Evolutionary conservation across 495 filamentous ascomycete species (phyloP).

Genomic region (Penicillium ucsense): DNA sequence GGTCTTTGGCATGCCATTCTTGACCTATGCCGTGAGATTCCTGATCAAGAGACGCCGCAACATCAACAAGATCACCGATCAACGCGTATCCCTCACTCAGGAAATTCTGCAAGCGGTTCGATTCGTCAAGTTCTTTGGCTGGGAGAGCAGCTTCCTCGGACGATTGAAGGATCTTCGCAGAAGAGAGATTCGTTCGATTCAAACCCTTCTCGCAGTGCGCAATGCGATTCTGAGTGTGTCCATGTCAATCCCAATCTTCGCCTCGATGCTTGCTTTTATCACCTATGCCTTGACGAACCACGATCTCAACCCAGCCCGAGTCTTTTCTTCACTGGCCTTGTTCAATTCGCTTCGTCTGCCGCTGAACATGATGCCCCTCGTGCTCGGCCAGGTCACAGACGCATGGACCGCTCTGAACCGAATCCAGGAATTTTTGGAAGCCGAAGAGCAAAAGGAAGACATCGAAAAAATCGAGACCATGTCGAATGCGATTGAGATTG

Average conservation of each 20-base stretch:
- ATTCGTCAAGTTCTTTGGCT: constrained; percentile 95
- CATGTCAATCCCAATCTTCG: constrained; percentile 76
- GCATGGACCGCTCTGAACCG: constrained; percentile 75
- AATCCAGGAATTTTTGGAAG: constrained; percentile 76
- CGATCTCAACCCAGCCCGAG: constrained; percentile 56
- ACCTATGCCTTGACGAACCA: constrained; percentile 76
- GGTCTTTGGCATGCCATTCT: constrained; percentile 61
- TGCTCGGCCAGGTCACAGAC: constrained; percentile 82
- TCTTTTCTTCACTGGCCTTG: constrained; percentile 87
- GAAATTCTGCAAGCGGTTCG: constrained; percentile 85
- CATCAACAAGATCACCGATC: constrained; percentile 91
- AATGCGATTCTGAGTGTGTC: constrained; percentile 76
- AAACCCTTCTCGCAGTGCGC: constrained; percentile 67
- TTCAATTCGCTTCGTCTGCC: constrained; percentile 90
- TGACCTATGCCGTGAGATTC: constrained; percentile 61
- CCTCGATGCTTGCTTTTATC: constrained; percentile 92
- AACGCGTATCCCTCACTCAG: constrained; percentile 81
- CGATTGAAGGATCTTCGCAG: constrained; percentile 61
- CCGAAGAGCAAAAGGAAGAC: constrained; percentile 77
- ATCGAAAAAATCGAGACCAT: constrained; percentile 51
- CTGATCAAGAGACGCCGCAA: constrained; percentile 59
- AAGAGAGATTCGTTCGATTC: constrained; percentile 68
- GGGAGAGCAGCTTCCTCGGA: constrained; percentile 80
- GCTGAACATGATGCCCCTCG: constrained; percentile 76
- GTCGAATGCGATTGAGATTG: constrained; percentile 60